A percentile compares a stretch with the other conserved stretches of the same genome.
phyloP scores from a whole-genome alignment of 2,329 filamentous ascomycete species.

The Colletotrichum eremochloae region DNA sequence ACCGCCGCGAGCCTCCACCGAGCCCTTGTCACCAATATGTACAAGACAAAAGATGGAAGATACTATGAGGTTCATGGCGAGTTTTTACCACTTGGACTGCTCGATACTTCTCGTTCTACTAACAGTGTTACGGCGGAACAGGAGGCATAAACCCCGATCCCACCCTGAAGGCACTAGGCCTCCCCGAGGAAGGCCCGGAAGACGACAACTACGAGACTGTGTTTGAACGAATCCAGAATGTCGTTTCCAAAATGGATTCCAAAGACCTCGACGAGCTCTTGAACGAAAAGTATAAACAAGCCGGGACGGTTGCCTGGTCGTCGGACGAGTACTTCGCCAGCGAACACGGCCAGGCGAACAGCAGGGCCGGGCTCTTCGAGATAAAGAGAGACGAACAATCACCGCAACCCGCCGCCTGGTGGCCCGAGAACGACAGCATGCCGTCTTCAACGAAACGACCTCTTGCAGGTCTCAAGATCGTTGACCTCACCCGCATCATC shows the following conservation, averaged over 20 bases:
- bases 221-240: slow-evolving; percentile 32
- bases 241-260: slow-evolving; percentile 43
- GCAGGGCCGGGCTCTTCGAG: slow-evolving; percentile 44
- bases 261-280: slow-evolving; percentile 44
- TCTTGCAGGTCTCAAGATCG: slow-evolving; percentile 61
- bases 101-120: neutral
- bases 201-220: slow-evolving; percentile 46
- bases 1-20: slow-evolving; percentile 29
- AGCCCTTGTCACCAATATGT: slow-evolving; percentile 44
- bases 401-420: slow-evolving; percentile 55
- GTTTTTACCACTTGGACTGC: no score
- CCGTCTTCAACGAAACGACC: slow-evolving; percentile 53
- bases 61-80: slow-evolving; percentile 45
- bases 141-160: slow-evolving; percentile 43
- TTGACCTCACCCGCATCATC: slow-evolving; percentile 63
- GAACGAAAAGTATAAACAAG: slow-evolving; percentile 46
- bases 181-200: slow-evolving; percentile 39
- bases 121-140: neutral
- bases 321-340: slow-evolving; percentile 47
- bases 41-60: slow-evolving; percentile 46
- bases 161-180: slow-evolving; percentile 41
- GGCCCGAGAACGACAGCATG: slow-evolving; percentile 49
- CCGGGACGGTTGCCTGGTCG: slow-evolving; percentile 47
- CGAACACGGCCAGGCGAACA: slow-evolving; percentile 47
- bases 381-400: slow-evolving; percentile 43